phyloP scores from a whole-genome alignment of 1,284 basidiomycete genomes.

The Xerocomus amazonicus region DNA sequence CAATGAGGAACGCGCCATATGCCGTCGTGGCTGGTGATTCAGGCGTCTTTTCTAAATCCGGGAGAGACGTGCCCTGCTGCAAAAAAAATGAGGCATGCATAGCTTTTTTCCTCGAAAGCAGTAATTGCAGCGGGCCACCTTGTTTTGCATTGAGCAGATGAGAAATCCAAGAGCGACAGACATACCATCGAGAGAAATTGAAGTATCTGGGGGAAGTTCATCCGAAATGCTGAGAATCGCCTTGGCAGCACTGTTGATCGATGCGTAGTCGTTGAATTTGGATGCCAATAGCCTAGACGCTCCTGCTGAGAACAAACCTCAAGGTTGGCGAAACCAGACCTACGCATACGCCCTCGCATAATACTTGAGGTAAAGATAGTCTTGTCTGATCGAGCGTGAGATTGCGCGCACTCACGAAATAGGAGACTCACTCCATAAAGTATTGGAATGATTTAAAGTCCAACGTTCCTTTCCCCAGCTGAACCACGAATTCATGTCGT shows the following conservation, averaged over 20 bases:
- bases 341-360: conserved; percentile 72
- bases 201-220: background rate
- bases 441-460: conserved; percentile 68
- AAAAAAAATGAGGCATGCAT: conserved; percentile 72
- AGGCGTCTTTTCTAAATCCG: conserved; percentile 55
- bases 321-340: conserved; percentile 15
- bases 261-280: conserved; percentile 64
- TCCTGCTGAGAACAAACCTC: background rate
- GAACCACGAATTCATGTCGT: conserved; percentile 77
- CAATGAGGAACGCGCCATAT: conserved; percentile 81
- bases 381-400: conserved; percentile 47
- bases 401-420: background rate
- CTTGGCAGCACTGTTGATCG: conserved; percentile 63
- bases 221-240: conserved; percentile 64
- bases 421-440: conserved; percentile 68
- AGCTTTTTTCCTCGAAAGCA: conserved; percentile 50
- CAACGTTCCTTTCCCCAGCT: conserved; percentile 70
- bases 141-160: background rate
- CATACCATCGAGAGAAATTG: background rate
- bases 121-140: background rate
- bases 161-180: background rate
- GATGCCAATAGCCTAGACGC: conserved; percentile 65
- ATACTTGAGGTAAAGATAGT: conserved; percentile 73
- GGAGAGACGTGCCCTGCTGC: conserved; percentile 58
- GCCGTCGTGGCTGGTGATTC: conserved; percentile 71